phyloP scores from a whole-genome alignment of 2,329 filamentous ascomycete species.

The Cadophora sp. region DNA sequence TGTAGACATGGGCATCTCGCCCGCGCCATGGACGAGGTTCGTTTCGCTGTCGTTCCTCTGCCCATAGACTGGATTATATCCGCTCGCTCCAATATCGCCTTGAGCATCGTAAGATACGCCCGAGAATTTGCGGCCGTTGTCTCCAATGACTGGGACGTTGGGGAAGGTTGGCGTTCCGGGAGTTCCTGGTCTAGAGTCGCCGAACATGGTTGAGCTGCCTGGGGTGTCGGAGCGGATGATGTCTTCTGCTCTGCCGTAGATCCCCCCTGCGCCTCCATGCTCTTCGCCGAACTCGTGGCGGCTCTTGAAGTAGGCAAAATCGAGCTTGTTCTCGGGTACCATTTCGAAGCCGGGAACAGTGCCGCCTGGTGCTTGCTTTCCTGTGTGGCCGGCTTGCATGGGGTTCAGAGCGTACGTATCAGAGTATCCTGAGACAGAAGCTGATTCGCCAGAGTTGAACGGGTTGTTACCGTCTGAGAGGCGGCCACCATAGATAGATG shows the following conservation, averaged over 20 bases:
- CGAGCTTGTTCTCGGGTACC: constrained; percentile 85
- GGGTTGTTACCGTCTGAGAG: constrained; percentile 70
- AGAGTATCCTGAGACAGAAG: constrained; percentile 75
- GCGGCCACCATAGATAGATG: constrained; percentile 85
- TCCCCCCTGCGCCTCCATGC: constrained; percentile 74
- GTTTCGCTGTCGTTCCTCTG: constrained; percentile 57
- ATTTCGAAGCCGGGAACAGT: constrained; percentile 81
- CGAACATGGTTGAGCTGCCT: constrained; percentile 33
- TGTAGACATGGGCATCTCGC: constrained; percentile 54
- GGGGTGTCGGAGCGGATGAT: constrained; percentile 50
- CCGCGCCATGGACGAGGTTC: constrained; percentile 58
- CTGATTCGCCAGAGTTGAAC: constrained; percentile 57
- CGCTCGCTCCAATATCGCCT: not conserved
- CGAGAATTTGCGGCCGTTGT: constrained; percentile 19
- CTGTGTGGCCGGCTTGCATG: constrained; percentile 66
- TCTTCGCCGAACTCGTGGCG: constrained; percentile 86
- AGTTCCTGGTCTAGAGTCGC: constrained; percentile 39
- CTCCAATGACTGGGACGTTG: constrained; percentile 1
- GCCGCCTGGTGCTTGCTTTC: constrained; percentile 40
- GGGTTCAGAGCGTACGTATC: constrained; percentile 81
- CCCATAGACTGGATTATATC: constrained; percentile 48
- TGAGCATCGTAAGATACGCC: constrained; percentile 30
- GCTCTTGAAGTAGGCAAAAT: constrained; percentile 91
- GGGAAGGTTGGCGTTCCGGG: constrained; percentile 37
- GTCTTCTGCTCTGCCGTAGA: constrained; percentile 66